Evolutionary conservation across 768 basidiomycete species (phyloP), one percentile per base, ranked within the genome.

Genomic region (Suillus sp.): DNA sequence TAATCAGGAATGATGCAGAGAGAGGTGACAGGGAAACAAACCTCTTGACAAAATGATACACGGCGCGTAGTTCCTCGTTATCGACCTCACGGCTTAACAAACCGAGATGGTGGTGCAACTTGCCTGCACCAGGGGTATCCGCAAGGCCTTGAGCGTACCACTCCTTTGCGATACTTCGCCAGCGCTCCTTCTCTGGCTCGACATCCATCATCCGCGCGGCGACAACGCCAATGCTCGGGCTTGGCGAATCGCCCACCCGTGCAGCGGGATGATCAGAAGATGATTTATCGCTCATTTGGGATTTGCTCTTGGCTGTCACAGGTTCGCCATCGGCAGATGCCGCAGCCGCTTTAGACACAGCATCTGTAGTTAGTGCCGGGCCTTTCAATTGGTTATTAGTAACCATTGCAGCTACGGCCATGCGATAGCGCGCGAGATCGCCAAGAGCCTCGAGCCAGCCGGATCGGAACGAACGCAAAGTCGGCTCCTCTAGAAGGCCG

Each of bases 41-140:
- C 96, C 96, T 96, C 78, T 97, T 97, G 9, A 88, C 85, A 67
- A 96, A 98, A 72, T 99, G 97, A 72, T 99, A 98, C 5, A 97
- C 83, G 0, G 89, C 90, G 11, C 91, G 81, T 20, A 95, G 74
- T 66, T 96, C 95, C 67, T 97, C 91, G 2, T 84, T 84, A 65
- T 91, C 89, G 25, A 85, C 86, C 72, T 96, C 95, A 30, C 92
- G 83, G 68, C 91, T 91, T 50, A 99, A 81, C 66, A 96, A 74
- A 2, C 95, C 97, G 16, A 99, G 77, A 70, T 98, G 94, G 72
- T 98, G 95, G 74, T 99, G 97, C 45, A 99, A 78, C 71, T 96
- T 89, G 3, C 97, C 97, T 5, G 89, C 88, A n/a, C 95, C 96
- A 1, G 97, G 97, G 54, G 90, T 92, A 68, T 93, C 93, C 8